Percentiles rank a stretch among this genome's conserved stretches.
These are phyloP conservation scores for Moesziomyces aphidis DNA, from an alignment of 1,284 basidiomycete genomes.

Conservation along the genomic window DNA sequence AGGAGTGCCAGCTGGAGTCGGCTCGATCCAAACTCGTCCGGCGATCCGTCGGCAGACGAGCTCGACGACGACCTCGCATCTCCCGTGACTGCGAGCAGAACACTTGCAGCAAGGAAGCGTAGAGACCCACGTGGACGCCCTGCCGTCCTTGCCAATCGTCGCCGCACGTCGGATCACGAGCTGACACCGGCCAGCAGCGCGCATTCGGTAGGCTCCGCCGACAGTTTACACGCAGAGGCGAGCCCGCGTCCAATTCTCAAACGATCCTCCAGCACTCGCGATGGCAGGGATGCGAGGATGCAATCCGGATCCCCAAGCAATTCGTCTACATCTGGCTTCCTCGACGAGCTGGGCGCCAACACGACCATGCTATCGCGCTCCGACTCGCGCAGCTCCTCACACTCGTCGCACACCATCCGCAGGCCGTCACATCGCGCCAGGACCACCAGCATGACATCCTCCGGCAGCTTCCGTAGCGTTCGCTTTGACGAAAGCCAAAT, in stretches of 20 bases:
- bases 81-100: slow-evolving; percentile 10
- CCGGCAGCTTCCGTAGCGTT: slow-evolving; percentile 32
- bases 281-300: slow-evolving; percentile 22
- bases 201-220: not conserved
- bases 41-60: slow-evolving; percentile 6
- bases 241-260: slow-evolving; percentile 45
- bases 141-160: slow-evolving; percentile 9
- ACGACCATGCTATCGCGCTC: slow-evolving; percentile 37
- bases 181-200: slow-evolving; percentile 10
- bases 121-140: slow-evolving; percentile 9
- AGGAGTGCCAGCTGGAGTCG: slow-evolving; percentile 39
- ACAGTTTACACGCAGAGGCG: slow-evolving; percentile 12
- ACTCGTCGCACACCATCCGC: slow-evolving; percentile 38
- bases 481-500: slow-evolving; percentile 38
- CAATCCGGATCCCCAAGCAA: slow-evolving; percentile 17
- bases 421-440: slow-evolving; percentile 30
- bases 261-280: slow-evolving; percentile 27
- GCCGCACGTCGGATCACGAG: slow-evolving; percentile 31
- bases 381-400: slow-evolving; percentile 44
- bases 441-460: slow-evolving; percentile 41
- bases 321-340: slow-evolving; percentile 8
- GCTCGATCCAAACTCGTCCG: slow-evolving; percentile 4
- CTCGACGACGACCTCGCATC: slow-evolving; percentile 10
- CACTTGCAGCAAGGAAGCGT: not conserved
- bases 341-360: slow-evolving; percentile 30